These are phyloP conservation scores for Pythium utonaiense DNA, from an alignment of 352 stramenopile species.

Conservation along the genomic window DNA sequence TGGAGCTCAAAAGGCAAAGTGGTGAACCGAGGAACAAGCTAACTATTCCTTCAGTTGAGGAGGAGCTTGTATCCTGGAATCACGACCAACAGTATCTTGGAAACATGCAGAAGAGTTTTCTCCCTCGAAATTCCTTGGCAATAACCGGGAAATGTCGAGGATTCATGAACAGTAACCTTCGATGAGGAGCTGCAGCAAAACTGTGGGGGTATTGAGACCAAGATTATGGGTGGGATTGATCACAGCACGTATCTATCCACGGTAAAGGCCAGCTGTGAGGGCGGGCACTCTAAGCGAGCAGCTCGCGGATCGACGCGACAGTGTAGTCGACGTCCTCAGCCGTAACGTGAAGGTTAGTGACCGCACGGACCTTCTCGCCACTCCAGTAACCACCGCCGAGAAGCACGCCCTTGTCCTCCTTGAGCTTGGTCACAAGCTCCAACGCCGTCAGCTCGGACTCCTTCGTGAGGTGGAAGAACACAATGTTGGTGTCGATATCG, in stretches of 20 bases:
- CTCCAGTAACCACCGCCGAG: constrained; percentile 60
- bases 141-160: too few relatives aligned
- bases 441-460: constrained; percentile 58
- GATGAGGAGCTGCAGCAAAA: too few relatives aligned
- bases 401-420: constrained; percentile 65
- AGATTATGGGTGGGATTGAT: constrained; percentile 54
- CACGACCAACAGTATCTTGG: background rate
- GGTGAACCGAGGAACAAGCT: background rate
- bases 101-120: too few relatives aligned
- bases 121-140: too few relatives aligned
- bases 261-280: background rate
- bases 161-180: too few relatives aligned
- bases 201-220: too few relatives aligned
- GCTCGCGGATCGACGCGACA: constrained; percentile 46
- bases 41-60: background rate
- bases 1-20: constrained; percentile 5
- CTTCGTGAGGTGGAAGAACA: constrained; percentile 65
- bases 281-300: constrained; percentile 36
- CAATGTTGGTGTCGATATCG: constrained; percentile 87
- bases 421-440: constrained; percentile 54
- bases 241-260: background rate
- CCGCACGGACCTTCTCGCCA: constrained; percentile 54
- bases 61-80: background rate
- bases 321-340: constrained; percentile 60
- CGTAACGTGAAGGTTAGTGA: constrained; percentile 77